A percentile compares a stretch with the other conserved stretches of the same genome.
These are phyloP conservation scores for Penicillium psychrosexuale DNA, from an alignment of 2,329 filamentous ascomycete species.

Conservation along the genomic window DNA sequence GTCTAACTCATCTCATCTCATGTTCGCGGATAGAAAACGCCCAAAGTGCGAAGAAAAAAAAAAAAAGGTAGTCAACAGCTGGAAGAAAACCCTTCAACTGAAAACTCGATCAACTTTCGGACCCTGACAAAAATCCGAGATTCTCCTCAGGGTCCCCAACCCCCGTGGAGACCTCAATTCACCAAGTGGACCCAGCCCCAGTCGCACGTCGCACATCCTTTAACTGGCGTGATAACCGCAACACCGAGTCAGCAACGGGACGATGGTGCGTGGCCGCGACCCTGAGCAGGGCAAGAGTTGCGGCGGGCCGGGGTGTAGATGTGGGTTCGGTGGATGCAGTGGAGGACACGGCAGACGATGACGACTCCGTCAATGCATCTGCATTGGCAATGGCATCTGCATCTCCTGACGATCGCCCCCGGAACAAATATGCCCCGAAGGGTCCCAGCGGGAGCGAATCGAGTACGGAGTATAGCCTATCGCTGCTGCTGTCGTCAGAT, in stretches of 20 bases:
- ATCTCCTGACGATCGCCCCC: constrained; percentile 9
- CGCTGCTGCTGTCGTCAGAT: background rate
- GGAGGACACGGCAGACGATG: constrained; percentile 8
- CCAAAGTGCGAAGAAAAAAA: background rate
- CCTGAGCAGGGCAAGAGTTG: constrained; percentile 21
- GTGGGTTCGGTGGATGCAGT: background rate
- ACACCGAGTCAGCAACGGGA: constrained; percentile 27
- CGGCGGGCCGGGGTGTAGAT: constrained; percentile 7
- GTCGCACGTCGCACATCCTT: constrained; percentile 19
- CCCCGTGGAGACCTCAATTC: constrained; percentile 2
- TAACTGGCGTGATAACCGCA: constrained; percentile 26
- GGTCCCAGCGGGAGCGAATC: constrained; percentile 13
- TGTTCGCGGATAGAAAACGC: background rate
- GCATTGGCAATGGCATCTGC: constrained; percentile 2
- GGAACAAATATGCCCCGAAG: constrained; percentile 6
- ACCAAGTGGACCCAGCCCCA: constrained; percentile 15
- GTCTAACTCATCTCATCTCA: background rate
- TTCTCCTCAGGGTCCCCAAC: background rate
- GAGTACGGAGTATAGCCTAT: constrained; percentile 12
- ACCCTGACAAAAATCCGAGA: background rate
- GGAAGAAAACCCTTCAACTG: background rate
- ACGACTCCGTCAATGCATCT: background rate
- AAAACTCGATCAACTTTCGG: background rate
- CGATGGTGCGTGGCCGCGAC: constrained; percentile 29
- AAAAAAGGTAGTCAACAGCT: background rate